These are phyloP conservation scores for Thymus quinquecostatus DNA, from an alignment of 257 asterid genomes.

Conservation along the genomic window DNA sequence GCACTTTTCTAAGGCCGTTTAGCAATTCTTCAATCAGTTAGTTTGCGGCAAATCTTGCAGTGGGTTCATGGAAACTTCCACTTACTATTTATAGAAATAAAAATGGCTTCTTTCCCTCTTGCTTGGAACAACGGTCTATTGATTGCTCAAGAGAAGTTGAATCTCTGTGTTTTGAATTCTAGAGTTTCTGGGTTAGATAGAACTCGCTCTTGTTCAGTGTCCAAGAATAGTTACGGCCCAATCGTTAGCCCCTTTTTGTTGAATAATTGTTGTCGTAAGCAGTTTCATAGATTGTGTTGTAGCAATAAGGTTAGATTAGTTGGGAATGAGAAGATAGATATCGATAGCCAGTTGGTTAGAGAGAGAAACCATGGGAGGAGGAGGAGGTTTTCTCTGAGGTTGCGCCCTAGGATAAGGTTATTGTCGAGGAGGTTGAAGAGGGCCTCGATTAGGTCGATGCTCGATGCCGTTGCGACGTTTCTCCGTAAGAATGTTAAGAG, in stretches of 20 bases:
- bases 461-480: slow-evolving; percentile 58
- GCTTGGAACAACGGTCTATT: slow-evolving; percentile 55
- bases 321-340: slow-evolving; percentile 44
- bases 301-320: slow-evolving; percentile 51
- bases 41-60: slow-evolving; percentile 30
- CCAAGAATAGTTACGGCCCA: slow-evolving; percentile 41
- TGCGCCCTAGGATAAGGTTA: slow-evolving; percentile 67
- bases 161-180: slow-evolving; percentile 44
- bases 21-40: slow-evolving; percentile 9
- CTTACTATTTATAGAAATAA: slow-evolving; percentile 31
- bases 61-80: slow-evolving; percentile 43
- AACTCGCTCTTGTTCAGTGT: slow-evolving; percentile 37
- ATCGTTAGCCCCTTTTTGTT: slow-evolving; percentile 45
- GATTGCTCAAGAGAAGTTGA: slow-evolving; percentile 45
- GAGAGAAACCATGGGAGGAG: slow-evolving; percentile 42
- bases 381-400: slow-evolving; percentile 61
- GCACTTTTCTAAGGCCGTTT: slow-evolving; percentile 1
- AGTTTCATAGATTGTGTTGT: slow-evolving; percentile 44
- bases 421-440: slow-evolving; percentile 56
- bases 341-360: slow-evolving; percentile 45
- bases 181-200: slow-evolving; percentile 32
- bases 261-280: slow-evolving; percentile 39
- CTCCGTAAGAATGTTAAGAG: slow-evolving; percentile 61
- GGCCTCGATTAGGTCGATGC: slow-evolving; percentile 50
- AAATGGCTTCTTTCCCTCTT: slow-evolving; percentile 76